A percentile compares a stretch with the other conserved stretches of the same genome.
Evolutionary conservation across 2,329 filamentous ascomycete genomes (phyloP).

Genomic region (Alternaria triticimaculans): DNA sequence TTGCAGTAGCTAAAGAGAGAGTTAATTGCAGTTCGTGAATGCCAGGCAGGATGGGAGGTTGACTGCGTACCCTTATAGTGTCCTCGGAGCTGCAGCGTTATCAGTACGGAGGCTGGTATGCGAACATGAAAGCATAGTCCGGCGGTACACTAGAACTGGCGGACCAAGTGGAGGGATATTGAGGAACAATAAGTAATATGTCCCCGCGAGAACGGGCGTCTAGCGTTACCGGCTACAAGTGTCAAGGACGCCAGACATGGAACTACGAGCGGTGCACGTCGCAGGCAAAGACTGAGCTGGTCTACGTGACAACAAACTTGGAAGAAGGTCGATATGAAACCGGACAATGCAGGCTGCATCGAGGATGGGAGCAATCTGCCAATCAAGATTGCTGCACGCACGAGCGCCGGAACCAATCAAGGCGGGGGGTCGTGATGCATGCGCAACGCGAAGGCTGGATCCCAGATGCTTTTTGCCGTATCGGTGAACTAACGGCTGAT

Average conservation of each 20-base stretch:
- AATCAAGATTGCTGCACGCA: slow-evolving; percentile 31
- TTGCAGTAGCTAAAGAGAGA: slow-evolving; percentile 11
- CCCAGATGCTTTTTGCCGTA: slow-evolving; percentile 34
- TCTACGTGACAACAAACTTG: slow-evolving; percentile 44
- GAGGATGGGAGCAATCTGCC: slow-evolving; percentile 26
- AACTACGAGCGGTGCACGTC: slow-evolving; percentile 30
- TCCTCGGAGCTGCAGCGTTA: slow-evolving; percentile 6
- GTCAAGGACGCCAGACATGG: slow-evolving; percentile 17
- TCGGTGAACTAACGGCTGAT: slow-evolving; percentile 34
- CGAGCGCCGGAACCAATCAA: slow-evolving; percentile 32
- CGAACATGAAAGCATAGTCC: slow-evolving; percentile 8
- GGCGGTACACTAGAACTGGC: slow-evolving; percentile 18
- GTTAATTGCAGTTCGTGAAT: slow-evolving; percentile 14
- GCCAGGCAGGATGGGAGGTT: slow-evolving; percentile 13
- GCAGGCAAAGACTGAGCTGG: slow-evolving; percentile 24
- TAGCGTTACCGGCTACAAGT: slow-evolving; percentile 22
- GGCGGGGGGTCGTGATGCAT: slow-evolving; percentile 20
- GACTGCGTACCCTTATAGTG: slow-evolving; percentile 22
- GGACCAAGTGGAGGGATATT: slow-evolving; percentile 14
- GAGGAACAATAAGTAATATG: slow-evolving; percentile 20
- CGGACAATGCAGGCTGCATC: slow-evolving; percentile 24
- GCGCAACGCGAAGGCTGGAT: slow-evolving; percentile 30
- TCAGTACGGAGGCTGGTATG: slow-evolving; percentile 29
- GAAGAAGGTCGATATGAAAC: slow-evolving; percentile 45
- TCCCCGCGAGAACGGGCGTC: slow-evolving; percentile 21